Evolutionary conservation across 78 protist species (phyloP), one percentile per base, ranked within the genome.

Genomic region (Dictyostelium citrinum): DNA sequence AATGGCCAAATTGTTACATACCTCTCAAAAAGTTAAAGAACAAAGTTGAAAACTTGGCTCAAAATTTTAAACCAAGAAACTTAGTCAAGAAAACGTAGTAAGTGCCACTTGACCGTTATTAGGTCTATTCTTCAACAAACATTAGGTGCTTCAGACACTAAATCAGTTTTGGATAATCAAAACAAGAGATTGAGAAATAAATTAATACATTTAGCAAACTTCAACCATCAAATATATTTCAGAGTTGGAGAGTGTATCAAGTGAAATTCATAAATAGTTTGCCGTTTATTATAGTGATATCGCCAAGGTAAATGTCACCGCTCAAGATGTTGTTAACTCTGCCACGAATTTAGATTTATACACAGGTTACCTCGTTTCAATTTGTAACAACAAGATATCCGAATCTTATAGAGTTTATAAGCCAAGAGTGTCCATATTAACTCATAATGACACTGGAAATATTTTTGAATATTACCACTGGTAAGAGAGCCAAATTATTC

Each of bases 361-460:
- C 10, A 91, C 82, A 68, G 90, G 90, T 9, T 91, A 82, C 31
- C 60, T 83, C 43, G 95, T 80, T 27, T 27, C 82, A 27, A 58
- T 39, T 35, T 70, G 84, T 49, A 61, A 72, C 31, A 86, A 58
- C 45, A 80, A 41, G 71, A 70, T 24, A 78, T n/a, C 90, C 22
- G 39, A 51, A 41, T 68, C 45, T 2, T 78, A 16, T 82, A 82
- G 55, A 31, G 90, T 12, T 24, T 91, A 10, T 55, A 82, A 7
- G 80, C 46, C 14, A 91, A 91, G 95, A 24, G 64, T 90, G 0
- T 81, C 90, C 37, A 78, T 79, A 58, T 64, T 91, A 8, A 72
- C 95, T 37, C 88, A 93, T 46, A 93, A 93, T 37, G 90, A 84
- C 0, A 84, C 92, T 46, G 96, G n/a, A n/a, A n/a, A n/a, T n/a